Conservation (phyloP, 208 protist genomes). For the Leishmania gerbilli region DNA sequence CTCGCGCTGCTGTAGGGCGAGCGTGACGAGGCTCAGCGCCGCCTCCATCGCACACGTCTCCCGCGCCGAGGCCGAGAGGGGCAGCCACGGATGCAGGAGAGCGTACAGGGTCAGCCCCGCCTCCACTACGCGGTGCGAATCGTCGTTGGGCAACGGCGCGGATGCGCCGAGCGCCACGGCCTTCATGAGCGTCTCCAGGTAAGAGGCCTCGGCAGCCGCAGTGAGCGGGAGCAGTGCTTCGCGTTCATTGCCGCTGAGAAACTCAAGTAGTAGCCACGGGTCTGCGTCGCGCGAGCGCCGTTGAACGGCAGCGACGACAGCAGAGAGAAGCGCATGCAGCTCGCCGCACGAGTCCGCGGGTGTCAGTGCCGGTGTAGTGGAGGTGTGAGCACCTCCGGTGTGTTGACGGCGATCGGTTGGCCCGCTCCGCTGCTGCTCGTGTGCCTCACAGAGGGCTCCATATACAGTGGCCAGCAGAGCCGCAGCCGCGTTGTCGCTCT, state of each 20-base stretch:
- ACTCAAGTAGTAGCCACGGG: not conserved
- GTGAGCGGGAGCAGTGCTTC: not conserved
- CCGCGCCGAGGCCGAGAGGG: not conserved
- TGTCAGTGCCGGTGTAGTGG: not conserved
- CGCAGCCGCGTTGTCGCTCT: conserved; percentile 2
- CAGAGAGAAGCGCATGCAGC: conserved; percentile 15
- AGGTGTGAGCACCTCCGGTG: not conserved
- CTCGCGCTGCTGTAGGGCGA: not conserved
- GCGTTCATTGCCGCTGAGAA: conserved; percentile 2
- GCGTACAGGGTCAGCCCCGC: conserved; percentile 10
- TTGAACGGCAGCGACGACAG: conserved; percentile 5
- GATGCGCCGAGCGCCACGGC: not conserved
- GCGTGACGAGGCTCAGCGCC: conserved; percentile 3
- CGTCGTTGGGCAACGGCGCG: not conserved
- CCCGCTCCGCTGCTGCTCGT: not conserved
- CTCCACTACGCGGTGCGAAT: not conserved
- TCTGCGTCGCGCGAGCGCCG: conserved; percentile 1
- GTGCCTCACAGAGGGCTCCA: not conserved
- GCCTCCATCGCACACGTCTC: not conserved
- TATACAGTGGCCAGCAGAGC: not conserved
- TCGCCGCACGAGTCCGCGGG: not conserved
- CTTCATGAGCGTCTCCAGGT: not conserved
- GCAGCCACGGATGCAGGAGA: conserved; percentile 25
- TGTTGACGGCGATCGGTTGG: not conserved
- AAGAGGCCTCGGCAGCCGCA: not conserved